Evolutionary conservation across 1,284 basidiomycete species (phyloP), one percentile per base, ranked within the genome.

Genomic region (Irpex lacteus): DNA sequence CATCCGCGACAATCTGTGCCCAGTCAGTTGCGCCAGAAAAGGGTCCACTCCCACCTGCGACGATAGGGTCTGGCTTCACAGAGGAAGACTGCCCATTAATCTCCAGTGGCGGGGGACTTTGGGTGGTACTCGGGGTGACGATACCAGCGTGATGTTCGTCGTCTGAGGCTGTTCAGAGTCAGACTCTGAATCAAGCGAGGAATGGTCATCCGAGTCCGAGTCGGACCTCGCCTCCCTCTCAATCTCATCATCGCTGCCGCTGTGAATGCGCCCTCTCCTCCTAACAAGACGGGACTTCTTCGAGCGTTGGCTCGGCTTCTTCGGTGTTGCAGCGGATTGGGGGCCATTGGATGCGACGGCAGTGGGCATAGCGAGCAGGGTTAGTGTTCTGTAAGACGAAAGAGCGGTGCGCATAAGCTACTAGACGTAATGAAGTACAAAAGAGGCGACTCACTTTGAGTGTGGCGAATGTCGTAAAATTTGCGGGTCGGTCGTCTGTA

Each of bases 1-100:
- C 88, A 60, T 88, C 87, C n/a, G 85, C 82, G n/a, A 92, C 89
- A 85, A 92, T 89, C 72, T 94, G 90, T 6, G 90, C 89, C 92
- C 92, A 94, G 70, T 86, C 84, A 15, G 81, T 80, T 47, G 82
- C 68, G 18, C 81, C 72, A 67, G 88, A 87, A 71, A 90, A 89
- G 4, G 87, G 77, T 47, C 80, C 74, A 53, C 75, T 69, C 8
- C 70, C 74, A 32, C 70, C 76, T 68, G 74, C 74, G 1, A 73
- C 71, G 61, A 73, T 69, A 47, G 71, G 66, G 38, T 69, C 62
- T 11, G 69, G 60, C 21, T 72, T 71, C 21, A 68, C 62, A 40
- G 80, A 66, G 2, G 72, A 68, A 26, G 71, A 68, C 6, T 69
- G 74, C 67, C 78, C 75, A 40, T 77, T 79, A 21, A 71, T 65